Base-by-base conservation (phyloP, 2,329 filamentous ascomycete species). In the Ceratocystis smalleyi region DNA sequence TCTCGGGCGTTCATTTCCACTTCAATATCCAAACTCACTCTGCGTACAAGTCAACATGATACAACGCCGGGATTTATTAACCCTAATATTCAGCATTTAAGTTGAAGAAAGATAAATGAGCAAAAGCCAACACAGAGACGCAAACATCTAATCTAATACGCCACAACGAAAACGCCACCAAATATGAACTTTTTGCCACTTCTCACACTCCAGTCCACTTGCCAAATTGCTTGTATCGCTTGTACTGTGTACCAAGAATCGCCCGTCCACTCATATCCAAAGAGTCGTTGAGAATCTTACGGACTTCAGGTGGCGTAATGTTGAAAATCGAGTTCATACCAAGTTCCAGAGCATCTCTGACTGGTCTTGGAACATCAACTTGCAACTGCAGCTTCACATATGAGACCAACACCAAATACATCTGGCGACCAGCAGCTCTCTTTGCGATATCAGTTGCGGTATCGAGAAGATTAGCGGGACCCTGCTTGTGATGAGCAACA, bases 351-450 rank as follows among this genome's bases (percentile, higher is more conserved):
- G 77, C 80, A 70, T 82, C 81, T 43, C 81, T 74, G 24, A 85
- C 75, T 7, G 73, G 74, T 12, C 77, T 75, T 8, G 78, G 71
- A 64, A 85, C 77, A 35, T 76, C 75, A 62, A 75, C 74, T 70
- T 84, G 81, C 5, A 86, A 77, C 71, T 85, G 83, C 68, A 85
- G 73, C 72, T 80, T 81, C 68, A 85, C 76, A 69, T 85, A 86
- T 63, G 77, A 73, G 73, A 82, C 79, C 54, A 86, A 71, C 5
- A 86, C 73, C 35, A 82, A 72, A 68, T 83, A 83, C 79, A 86
- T 84, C 72, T 84, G 78, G 67, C 81, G 77, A 3, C 82, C 82
- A 0, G 82, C 82, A 5, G 80, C 81, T 17, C 81, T 77, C 73
- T 84, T 85, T 22, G 83, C 83, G 35, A 77, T 78, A 68, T 83